These are phyloP conservation scores for Pythium brassicae DNA, from an alignment of 352 stramenopile genomes.

Conservation along the genomic window DNA sequence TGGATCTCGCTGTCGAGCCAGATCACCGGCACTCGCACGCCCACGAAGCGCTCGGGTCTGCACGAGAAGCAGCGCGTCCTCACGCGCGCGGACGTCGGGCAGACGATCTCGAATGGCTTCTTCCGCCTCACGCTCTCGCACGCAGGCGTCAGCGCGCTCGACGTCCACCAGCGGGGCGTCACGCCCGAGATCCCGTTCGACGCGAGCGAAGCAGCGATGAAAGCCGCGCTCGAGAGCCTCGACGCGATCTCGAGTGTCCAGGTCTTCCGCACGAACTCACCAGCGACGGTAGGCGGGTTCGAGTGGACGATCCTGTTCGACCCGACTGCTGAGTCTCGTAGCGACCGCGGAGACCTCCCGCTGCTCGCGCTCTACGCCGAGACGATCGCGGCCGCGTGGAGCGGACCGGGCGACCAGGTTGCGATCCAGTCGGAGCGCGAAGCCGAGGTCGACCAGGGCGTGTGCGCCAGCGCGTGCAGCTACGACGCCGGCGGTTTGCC, in stretches of 20 bases:
- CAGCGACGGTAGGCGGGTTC: constrained; percentile 19
- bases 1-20: constrained; percentile 31
- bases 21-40: constrained; percentile 25
- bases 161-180: constrained; percentile 34
- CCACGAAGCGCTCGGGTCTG: constrained; percentile 9
- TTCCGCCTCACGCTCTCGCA: constrained; percentile 49
- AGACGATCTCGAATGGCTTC: constrained; percentile 43
- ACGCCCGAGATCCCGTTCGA: constrained; percentile 72
- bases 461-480: constrained; percentile 23
- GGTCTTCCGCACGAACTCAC: constrained; percentile 31
- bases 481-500: constrained; percentile 19
- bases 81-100: constrained; percentile 38
- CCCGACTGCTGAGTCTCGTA: not conserved
- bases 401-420: constrained; percentile 42
- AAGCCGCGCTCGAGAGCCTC: constrained; percentile 69
- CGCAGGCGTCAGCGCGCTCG: constrained; percentile 27
- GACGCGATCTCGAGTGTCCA: constrained; percentile 56
- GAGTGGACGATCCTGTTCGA: constrained; percentile 66
- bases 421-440: constrained; percentile 36
- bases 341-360: constrained; percentile 32
- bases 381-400: constrained; percentile 45
- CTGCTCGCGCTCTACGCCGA: constrained; percentile 50
- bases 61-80: constrained; percentile 51
- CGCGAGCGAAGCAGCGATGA: constrained; percentile 53
- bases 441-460: constrained; percentile 13